Conservation (phyloP, 1,139 yeast genomes). For the Yamadazyma trypodendri region DNA sequence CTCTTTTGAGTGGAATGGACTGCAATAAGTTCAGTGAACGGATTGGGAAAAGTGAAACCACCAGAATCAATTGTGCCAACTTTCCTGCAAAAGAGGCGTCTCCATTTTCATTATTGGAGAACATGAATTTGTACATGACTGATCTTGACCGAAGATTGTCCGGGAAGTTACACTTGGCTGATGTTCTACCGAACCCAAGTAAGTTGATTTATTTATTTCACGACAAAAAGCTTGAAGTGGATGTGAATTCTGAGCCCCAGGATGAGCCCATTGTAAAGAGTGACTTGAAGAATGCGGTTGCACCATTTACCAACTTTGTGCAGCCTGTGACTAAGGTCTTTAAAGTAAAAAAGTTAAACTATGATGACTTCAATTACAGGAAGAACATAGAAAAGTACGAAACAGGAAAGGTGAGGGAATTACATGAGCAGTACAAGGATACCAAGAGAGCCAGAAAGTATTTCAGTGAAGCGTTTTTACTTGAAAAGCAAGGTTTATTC, state of each 20-base stretch:
- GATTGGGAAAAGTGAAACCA: constrained; percentile 13
- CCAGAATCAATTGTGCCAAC: constrained; percentile 15
- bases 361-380: constrained; percentile 13
- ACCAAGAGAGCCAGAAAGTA: constrained; percentile 34
- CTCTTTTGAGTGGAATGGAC: constrained; percentile 8
- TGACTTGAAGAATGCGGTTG: constrained; percentile 6
- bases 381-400: constrained; percentile 5
- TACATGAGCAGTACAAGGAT: constrained; percentile 12
- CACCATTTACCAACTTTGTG: constrained; percentile 7
- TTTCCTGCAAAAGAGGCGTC: constrained; percentile 12
- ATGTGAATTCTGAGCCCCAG: constrained; percentile 11
- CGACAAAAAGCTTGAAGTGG: constrained; percentile 11
- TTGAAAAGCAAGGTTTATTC: constrained; percentile 23
- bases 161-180: constrained; percentile 12
- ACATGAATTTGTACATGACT: constrained; percentile 13
- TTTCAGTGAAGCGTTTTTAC: constrained; percentile 49
- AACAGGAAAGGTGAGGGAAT: constrained; percentile 7
- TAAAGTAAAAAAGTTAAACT: constrained; percentile 8
- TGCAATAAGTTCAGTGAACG: constrained; percentile 16
- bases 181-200: constrained; percentile 15
- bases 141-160: constrained; percentile 11
- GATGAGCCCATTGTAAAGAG: not conserved
- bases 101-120: constrained; percentile 13
- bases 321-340: constrained; percentile 3
- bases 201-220: constrained; percentile 15